phyloP scores from a whole-genome alignment of 148 eudicot genomes.

The Linanthus parryae region DNA sequence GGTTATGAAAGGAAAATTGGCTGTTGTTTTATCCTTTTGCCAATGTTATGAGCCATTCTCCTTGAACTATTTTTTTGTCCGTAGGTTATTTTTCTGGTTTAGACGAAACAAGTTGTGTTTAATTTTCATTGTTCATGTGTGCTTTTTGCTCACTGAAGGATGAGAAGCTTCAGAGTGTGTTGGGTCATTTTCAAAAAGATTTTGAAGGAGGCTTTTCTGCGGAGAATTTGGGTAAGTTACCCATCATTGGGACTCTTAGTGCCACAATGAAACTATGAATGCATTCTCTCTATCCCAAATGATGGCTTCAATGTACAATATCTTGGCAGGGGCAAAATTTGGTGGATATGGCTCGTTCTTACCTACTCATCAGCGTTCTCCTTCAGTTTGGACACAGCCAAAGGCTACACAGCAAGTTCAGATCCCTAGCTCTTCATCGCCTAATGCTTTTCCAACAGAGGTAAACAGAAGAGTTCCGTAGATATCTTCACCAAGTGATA shows the following conservation, averaged over 20 bases:
- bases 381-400: conserved; percentile 30
- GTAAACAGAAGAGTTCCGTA: conserved; percentile 17
- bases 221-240: conserved; percentile 45
- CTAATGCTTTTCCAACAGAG: conserved; percentile 21
- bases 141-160: conserved; percentile 33
- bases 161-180: conserved; percentile 40
- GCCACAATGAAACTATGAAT: conserved; percentile 4
- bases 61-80: no score
- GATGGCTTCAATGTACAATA: conserved; percentile 2
- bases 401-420: conserved; percentile 26
- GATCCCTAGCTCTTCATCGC: conserved; percentile 18
- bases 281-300: conserved; percentile 1
- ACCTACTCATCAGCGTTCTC: conserved; percentile 40
- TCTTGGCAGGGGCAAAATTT: conserved; percentile 48
- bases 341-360: conserved; percentile 74
- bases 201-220: conserved; percentile 49
- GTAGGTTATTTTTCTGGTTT: no score
- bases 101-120: no score
- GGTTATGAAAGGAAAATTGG: no score
- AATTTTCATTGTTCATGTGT: no score
- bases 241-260: not conserved
- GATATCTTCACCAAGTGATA: no score
- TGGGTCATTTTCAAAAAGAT: conserved; percentile 59
- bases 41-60: no score
- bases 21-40: no score